These are phyloP conservation scores for Toxicodendron radicans DNA, from an alignment of 345 rosid species.

Conservation along the genomic window DNA sequence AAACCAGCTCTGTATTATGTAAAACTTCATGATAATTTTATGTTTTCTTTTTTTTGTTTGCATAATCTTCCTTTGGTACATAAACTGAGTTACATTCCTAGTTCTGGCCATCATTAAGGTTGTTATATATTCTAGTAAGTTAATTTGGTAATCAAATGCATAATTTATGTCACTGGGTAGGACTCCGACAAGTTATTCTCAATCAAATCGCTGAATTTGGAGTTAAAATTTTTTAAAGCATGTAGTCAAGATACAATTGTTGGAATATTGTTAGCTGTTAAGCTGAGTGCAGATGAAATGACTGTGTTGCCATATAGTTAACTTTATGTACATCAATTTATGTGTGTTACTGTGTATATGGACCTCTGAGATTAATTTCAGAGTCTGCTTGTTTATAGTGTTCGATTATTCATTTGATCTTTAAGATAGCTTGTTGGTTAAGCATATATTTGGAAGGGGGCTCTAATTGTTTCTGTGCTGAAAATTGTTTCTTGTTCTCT, in stretches of 20 bases:
- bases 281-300: not conserved
- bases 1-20: not conserved
- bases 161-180: not conserved
- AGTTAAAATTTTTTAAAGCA: not conserved
- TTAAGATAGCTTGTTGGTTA: slow-evolving; percentile 5
- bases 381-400: not conserved
- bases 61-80: not conserved
- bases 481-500: slow-evolving; percentile 4
- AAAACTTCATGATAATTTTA: not conserved
- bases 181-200: not conserved
- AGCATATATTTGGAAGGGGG: slow-evolving; percentile 1
- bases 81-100: not conserved
- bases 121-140: not conserved
- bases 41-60: not conserved
- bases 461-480: not conserved
- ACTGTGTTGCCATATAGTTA: not conserved
- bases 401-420: not conserved
- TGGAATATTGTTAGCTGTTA: not conserved
- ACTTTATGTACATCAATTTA: not conserved
- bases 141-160: not conserved
- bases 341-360: not conserved
- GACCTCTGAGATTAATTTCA: not conserved
- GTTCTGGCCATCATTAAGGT: not conserved
- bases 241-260: not conserved
- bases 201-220: not conserved